Conservation (phyloP, 371 early-diverging fungal species). For the Saksenaea oblongispora region DNA sequence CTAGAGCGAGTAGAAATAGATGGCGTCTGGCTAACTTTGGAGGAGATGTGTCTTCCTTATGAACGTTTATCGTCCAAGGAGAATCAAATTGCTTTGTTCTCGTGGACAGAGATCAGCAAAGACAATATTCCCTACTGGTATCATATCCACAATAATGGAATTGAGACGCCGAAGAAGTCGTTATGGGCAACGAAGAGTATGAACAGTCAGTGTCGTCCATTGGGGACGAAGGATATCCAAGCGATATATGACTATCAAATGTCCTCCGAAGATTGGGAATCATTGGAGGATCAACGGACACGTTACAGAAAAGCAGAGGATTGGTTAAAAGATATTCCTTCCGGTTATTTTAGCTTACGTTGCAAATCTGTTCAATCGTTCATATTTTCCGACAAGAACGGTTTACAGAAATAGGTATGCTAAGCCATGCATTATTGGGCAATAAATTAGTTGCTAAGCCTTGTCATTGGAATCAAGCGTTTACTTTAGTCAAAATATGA, state of each 20-base stretch:
- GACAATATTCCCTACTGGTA: background rate
- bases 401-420: background rate
- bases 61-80: background rate
- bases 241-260: background rate
- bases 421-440: no score
- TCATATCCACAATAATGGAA: background rate
- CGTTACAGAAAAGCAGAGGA: background rate
- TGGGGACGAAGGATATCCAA: background rate
- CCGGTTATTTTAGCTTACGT: background rate
- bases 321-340: background rate
- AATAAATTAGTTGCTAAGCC: no score
- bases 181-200: background rate
- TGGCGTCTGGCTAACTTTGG: background rate
- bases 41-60: background rate
- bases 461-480: no score
- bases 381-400: background rate
- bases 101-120: background rate
- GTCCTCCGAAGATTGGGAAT: background rate
- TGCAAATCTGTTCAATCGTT: background rate
- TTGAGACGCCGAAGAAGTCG: background rate
- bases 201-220: background rate
- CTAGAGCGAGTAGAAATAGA: background rate
- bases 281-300: background rate
- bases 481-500: no score
- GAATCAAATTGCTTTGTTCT: background rate